These are phyloP conservation scores for Akanthomyces dipterigenus DNA, from an alignment of 2,329 filamentous ascomycete species.

Conservation along the genomic window DNA sequence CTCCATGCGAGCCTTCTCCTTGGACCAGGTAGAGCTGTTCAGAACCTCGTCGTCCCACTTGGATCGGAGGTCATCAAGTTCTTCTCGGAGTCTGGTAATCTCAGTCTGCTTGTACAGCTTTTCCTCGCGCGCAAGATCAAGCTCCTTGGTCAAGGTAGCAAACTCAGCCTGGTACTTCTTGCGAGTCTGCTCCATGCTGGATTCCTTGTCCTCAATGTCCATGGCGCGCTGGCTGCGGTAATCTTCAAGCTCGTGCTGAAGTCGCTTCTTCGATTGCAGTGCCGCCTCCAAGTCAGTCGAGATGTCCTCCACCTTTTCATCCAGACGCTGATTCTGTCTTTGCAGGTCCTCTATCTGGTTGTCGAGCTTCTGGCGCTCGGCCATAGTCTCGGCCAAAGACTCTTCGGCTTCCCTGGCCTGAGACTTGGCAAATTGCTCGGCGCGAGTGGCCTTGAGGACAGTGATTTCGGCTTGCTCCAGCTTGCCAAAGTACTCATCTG, in stretches of 20 bases:
- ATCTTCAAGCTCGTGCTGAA: slow-evolving; percentile 96
- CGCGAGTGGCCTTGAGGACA: slow-evolving; percentile 83
- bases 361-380: slow-evolving; percentile 88
- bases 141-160: slow-evolving; percentile 79
- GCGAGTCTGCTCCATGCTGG: slow-evolving; percentile 90
- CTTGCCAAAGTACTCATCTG: slow-evolving; percentile 95
- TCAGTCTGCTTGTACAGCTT: slow-evolving; percentile 79
- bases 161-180: slow-evolving; percentile 97
- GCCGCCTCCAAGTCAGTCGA: slow-evolving; percentile 83
- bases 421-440: slow-evolving; percentile 88
- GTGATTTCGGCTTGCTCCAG: slow-evolving; percentile 95
- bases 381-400: slow-evolving; percentile 80
- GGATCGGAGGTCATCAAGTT: slow-evolving; percentile 85
- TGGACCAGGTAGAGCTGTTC: slow-evolving; percentile 96
- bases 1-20: slow-evolving; percentile 91
- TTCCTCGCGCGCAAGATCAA: slow-evolving; percentile 89
- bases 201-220: slow-evolving; percentile 95
- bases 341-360: slow-evolving; percentile 81
- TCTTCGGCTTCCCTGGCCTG: slow-evolving; percentile 90
- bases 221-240: slow-evolving; percentile 92
- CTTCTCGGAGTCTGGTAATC: slow-evolving; percentile 83
- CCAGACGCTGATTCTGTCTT: slow-evolving; percentile 78
- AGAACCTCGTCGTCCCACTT: slow-evolving; percentile 99
- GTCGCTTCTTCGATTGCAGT: slow-evolving; percentile 81
- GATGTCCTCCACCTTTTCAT: slow-evolving; percentile 86